Conservation (phyloP, 1,284 basidiomycete species). For the Sparassis latifolia region DNA sequence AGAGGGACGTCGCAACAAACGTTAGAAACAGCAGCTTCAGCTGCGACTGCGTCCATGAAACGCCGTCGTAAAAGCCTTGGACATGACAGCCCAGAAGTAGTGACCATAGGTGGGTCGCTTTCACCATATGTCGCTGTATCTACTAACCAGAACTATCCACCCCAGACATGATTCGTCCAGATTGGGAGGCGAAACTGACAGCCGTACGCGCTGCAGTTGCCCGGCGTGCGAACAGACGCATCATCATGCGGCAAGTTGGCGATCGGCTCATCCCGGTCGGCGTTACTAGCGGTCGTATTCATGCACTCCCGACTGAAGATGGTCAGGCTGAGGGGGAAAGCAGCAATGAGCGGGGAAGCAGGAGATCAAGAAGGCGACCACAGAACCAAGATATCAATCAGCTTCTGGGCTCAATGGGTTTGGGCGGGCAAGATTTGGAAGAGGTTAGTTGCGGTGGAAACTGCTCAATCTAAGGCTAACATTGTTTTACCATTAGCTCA, state of each 20-base stretch:
- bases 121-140: slow-evolving; percentile 1
- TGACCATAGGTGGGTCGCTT: slow-evolving; percentile 69
- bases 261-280: slow-evolving; percentile 96
- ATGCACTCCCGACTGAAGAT: slow-evolving; percentile 57
- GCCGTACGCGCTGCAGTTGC: slow-evolving; percentile 84
- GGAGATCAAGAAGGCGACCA: slow-evolving; percentile 53
- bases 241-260: slow-evolving; percentile 98
- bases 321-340: slow-evolving; percentile 37
- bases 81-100: slow-evolving; percentile 78
- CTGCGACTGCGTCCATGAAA: slow-evolving; percentile 46
- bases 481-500: slow-evolving; percentile 52
- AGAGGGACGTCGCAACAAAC: slow-evolving; percentile 29
- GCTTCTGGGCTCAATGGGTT: slow-evolving; percentile 57
- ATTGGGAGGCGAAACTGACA: slow-evolving; percentile 92
- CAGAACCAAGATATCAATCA: slow-evolving; percentile 48
- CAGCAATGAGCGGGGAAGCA: slow-evolving; percentile 32
- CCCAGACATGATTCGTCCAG: slow-evolving; percentile 85
- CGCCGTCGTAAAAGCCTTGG: slow-evolving; percentile 74
- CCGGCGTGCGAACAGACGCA: slow-evolving; percentile 87
- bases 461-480: neutral
- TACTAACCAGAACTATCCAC: neutral
- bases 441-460: slow-evolving; percentile 51
- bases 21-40: slow-evolving; percentile 16
- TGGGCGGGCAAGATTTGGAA: slow-evolving; percentile 79
- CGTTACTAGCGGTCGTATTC: slow-evolving; percentile 78